These are phyloP conservation scores for Calocybe gangraenosa DNA, from an alignment of 768 basidiomycete species.

Conservation along the genomic window DNA sequence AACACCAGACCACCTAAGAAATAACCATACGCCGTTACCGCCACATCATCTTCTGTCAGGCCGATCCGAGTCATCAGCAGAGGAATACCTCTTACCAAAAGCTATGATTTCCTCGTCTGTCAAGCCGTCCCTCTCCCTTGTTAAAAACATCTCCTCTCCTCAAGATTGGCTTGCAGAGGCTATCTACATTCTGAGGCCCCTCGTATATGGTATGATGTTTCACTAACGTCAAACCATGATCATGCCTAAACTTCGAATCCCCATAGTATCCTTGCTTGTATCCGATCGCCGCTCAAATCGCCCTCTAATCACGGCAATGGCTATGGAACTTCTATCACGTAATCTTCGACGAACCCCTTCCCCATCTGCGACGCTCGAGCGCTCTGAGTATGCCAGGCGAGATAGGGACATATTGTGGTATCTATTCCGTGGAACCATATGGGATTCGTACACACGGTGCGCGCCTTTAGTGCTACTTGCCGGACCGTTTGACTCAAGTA, in stretches of 20 bases:
- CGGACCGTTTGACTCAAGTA: conserved; percentile 1
- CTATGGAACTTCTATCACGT: conserved; percentile 71
- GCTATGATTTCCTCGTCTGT: conserved; percentile 71
- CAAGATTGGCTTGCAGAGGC: conserved; percentile 75
- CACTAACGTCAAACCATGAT: not conserved
- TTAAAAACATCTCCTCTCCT: conserved; percentile 55
- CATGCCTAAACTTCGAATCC: conserved; percentile 9
- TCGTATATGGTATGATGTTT: conserved; percentile 62
- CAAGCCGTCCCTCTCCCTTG: conserved; percentile 62
- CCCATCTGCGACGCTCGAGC: conserved; percentile 59
- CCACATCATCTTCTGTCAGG: conserved; percentile 61
- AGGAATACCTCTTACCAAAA: conserved; percentile 82
- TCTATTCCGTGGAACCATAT: conserved; percentile 80
- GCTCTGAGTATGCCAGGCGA: conserved; percentile 74
- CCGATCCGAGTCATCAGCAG: conserved; percentile 54
- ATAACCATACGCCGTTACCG: conserved; percentile 67
- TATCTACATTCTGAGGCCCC: conserved; percentile 68
- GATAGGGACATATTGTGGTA: conserved; percentile 85
- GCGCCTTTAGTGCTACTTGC: conserved; percentile 15
- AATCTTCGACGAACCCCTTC: conserved; percentile 67
- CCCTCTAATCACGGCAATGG: conserved; percentile 60
- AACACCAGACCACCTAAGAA: conserved; percentile 78
- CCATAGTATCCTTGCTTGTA: conserved; percentile 37
- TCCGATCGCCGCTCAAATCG: conserved; percentile 49
- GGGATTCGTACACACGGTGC: conserved; percentile 75